A percentile compares a stretch with the other conserved stretches of the same genome.
Conservation (phyloP, 2,329 filamentous ascomycete genomes). For the Xylaria sp. region DNA sequence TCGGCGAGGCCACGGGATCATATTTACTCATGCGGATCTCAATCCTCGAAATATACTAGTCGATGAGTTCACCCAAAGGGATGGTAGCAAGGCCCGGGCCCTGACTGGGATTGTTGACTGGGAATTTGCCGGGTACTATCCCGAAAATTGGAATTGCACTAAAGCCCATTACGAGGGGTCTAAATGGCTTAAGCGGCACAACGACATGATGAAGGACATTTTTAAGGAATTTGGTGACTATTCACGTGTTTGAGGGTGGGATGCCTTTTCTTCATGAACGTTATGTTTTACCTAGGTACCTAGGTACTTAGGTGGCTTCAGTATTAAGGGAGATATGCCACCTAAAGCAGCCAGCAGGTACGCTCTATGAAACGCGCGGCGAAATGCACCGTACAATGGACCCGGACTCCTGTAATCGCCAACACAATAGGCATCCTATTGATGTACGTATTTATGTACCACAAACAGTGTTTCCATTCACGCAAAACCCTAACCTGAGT, state of each 20-base stretch:
- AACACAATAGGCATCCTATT: not conserved
- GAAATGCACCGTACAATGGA: not conserved
- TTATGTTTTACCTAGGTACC: too few species aligned
- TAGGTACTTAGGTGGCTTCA: too few species aligned
- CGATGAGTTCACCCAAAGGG: constrained; percentile 33
- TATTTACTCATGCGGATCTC: constrained; percentile 51
- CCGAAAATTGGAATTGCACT: constrained; percentile 50
- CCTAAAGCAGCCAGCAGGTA: not conserved
- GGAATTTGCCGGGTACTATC: constrained; percentile 47
- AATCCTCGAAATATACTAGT: constrained; percentile 52
- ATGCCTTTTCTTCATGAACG: too few species aligned
- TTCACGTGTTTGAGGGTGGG: too few species aligned
- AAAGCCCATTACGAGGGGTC: constrained; percentile 42
- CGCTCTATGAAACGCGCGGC: not conserved
- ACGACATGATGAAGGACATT: constrained; percentile 30
- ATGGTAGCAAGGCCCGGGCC: constrained; percentile 42
- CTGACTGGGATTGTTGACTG: constrained; percentile 49
- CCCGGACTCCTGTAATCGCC: not conserved
- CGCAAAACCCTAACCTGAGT: not conserved
- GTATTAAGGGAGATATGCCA: not conserved
- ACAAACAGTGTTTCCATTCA: not conserved
- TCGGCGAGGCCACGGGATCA: constrained; percentile 45
- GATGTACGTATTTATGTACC: not conserved
- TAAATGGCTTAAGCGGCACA: constrained; percentile 31
- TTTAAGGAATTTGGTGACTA: constrained; percentile 38